Base-by-base conservation (phyloP, 352 stramenopile genomes). In the Phytophthora citricola region DNA sequence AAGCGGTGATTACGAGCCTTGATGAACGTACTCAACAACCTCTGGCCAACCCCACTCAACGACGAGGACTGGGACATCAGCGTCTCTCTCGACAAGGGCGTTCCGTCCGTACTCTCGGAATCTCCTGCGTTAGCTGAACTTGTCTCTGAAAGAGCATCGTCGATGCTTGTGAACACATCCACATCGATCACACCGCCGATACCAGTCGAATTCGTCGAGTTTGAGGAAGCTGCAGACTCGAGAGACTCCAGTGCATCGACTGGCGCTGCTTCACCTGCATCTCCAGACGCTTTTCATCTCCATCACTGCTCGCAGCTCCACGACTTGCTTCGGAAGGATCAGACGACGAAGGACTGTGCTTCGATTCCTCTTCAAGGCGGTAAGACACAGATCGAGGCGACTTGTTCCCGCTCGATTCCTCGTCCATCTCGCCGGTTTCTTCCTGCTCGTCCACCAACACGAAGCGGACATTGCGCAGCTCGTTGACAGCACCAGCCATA, bases 371-470 rank as follows among this genome's bases (percentile, higher is more conserved):
- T 0, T 92, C 75, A 4, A 93, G 39, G 39, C 79, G 70, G 48
- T 92, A 94, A 26, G 86, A 89, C 14, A 91, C 55, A 5, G 70
- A 79, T 9, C 74, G 67, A 2, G 87, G 71, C 7, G 55, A 71
- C n/a, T 83, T 80, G 60, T 55, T 75, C 44, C 31, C 45, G 39
- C 53, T 73, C n/a, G 51, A 75, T 4, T 85, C 71, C 12, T 77
- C 63, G 24, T 73, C 68, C 14, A 71, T 71, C 15, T 82, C 75
- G 17, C 69, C 63, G 3, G 66, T 39, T 12, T 88, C 71, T 17
- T 92, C 75, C n/a, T 85, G 76, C 45, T 94, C 87, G 5, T 93
- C 83, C 6, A 95, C 85, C 3, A 95, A 69, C 10, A 94, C 81
- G 26, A 95, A 94, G 0, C 78, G 83, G 6, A 95, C 81, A 38